A percentile compares a stretch with the other conserved stretches of the same genome.
Conservation (phyloP, 2,329 filamentous ascomycete genomes). For the Aspergillus aculeatus region DNA sequence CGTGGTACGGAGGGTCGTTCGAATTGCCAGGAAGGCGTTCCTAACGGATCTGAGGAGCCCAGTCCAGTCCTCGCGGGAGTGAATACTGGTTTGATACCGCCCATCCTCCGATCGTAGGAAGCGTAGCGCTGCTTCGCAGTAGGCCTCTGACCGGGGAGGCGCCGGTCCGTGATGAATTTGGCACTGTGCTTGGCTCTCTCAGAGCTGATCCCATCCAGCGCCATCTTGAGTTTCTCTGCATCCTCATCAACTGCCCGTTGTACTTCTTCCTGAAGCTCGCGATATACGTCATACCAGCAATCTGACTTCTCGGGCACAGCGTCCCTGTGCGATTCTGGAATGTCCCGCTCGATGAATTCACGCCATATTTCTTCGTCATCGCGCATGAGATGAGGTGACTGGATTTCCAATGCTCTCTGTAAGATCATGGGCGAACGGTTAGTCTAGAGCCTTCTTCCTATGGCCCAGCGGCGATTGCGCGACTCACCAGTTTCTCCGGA, state of each 20-base stretch:
- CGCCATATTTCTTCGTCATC: constrained; percentile 74
- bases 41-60: constrained; percentile 15
- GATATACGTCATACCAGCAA: constrained; percentile 78
- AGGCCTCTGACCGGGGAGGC: constrained; percentile 26
- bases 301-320: constrained; percentile 64
- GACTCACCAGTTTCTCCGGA: constrained; percentile 67
- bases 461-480: not conserved
- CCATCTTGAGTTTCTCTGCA: constrained; percentile 57
- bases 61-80: constrained; percentile 8
- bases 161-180: constrained; percentile 53
- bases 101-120: constrained; percentile 33
- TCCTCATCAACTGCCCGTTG: constrained; percentile 58
- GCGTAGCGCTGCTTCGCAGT: constrained; percentile 33
- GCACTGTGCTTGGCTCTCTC: constrained; percentile 59
- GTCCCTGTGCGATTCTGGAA: constrained; percentile 66
- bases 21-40: constrained; percentile 24
- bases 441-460: not conserved
- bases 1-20: constrained; percentile 24
- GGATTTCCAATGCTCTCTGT: constrained; percentile 63
- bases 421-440: constrained; percentile 1
- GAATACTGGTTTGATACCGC: constrained; percentile 28
- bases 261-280: constrained; percentile 62
- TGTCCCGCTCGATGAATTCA: constrained; percentile 73
- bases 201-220: constrained; percentile 58
- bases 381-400: constrained; percentile 72